phyloP scores from a whole-genome alignment of 345 rosid species.

The Orychophragmus violaceus region DNA sequence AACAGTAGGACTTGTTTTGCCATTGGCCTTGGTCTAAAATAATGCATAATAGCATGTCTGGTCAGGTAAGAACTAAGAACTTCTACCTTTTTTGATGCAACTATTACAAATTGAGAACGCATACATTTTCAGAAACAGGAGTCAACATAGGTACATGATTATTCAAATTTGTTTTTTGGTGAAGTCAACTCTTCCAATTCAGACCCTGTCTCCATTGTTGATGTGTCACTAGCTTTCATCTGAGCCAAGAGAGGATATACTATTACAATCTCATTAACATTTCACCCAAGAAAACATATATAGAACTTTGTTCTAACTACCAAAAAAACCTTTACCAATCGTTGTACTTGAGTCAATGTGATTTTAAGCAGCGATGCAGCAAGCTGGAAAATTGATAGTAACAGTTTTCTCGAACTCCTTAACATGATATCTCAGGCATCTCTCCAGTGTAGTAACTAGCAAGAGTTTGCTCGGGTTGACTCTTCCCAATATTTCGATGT shows the following conservation, averaged over 20 bases:
- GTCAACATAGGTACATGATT: constrained; percentile 46
- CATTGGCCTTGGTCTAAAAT: constrained; percentile 40
- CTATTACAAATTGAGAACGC: constrained; percentile 10
- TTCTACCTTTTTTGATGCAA: not conserved
- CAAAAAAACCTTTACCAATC: constrained; percentile 33
- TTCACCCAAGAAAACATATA: not conserved
- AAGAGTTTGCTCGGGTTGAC: too few relatives aligned
- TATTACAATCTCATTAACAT: constrained; percentile 1
- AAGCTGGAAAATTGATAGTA: too few relatives aligned
- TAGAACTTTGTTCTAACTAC: not conserved
- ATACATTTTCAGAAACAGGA: constrained; percentile 77
- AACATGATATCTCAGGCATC: too few relatives aligned
- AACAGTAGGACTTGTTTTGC: constrained; percentile 32
- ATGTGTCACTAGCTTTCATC: constrained; percentile 63
- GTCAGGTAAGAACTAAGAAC: not conserved
- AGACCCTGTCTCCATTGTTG: constrained; percentile 80
- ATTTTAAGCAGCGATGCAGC: too few relatives aligned
- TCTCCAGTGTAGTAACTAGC: too few relatives aligned
- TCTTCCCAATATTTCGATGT: too few relatives aligned
- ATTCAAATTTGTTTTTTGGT: constrained; percentile 41
- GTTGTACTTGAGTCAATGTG: too few relatives aligned
- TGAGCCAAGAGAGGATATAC: constrained; percentile 23
- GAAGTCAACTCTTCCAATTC: constrained; percentile 70
- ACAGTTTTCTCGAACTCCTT: too few relatives aligned
- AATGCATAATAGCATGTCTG: too few relatives aligned